Evolutionary conservation across 768 basidiomycete species (phyloP).

Genomic region (Boletus edulis): DNA sequence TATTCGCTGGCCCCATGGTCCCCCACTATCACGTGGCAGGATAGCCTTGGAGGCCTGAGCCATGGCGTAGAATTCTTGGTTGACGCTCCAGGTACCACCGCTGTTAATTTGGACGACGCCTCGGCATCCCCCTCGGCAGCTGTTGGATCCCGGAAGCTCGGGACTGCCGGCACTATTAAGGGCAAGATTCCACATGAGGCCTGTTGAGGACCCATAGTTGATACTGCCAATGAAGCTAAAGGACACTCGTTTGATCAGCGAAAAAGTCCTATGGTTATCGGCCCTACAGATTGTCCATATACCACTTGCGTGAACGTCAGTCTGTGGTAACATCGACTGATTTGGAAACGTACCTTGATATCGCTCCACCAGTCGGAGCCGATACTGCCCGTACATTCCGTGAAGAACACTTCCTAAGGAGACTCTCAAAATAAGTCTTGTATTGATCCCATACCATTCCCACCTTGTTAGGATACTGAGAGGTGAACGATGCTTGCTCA

Average conservation of each 20-base stretch:
- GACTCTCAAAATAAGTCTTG: not conserved
- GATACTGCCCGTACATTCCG: constrained; percentile 63
- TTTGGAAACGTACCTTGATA: constrained; percentile 52
- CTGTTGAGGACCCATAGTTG: constrained; percentile 36
- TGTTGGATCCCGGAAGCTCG: constrained; percentile 58
- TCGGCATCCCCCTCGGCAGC: constrained; percentile 66
- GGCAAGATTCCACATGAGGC: constrained; percentile 76
- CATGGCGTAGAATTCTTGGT: constrained; percentile 79
- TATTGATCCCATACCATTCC: not conserved
- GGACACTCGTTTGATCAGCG: constrained; percentile 18
- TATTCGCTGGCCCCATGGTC: constrained; percentile 68
- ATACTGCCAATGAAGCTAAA: constrained; percentile 40
- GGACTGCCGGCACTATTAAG: constrained; percentile 63
- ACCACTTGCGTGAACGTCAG: constrained; percentile 47
- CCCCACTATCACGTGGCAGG: constrained; percentile 63
- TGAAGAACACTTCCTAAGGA: constrained; percentile 40
- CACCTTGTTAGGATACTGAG: constrained; percentile 53
- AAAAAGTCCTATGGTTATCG: constrained; percentile 13
- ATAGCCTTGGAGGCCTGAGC: constrained; percentile 74
- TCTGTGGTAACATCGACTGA: not conserved
- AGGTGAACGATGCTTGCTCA: constrained; percentile 56
- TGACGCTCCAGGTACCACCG: constrained; percentile 59
- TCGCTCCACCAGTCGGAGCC: constrained; percentile 79
- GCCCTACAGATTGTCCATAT: constrained; percentile 62
- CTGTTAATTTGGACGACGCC: constrained; percentile 65